Evolutionary conservation across 441 rosid species (phyloP).

Genomic region (Mallotus japonicus): DNA sequence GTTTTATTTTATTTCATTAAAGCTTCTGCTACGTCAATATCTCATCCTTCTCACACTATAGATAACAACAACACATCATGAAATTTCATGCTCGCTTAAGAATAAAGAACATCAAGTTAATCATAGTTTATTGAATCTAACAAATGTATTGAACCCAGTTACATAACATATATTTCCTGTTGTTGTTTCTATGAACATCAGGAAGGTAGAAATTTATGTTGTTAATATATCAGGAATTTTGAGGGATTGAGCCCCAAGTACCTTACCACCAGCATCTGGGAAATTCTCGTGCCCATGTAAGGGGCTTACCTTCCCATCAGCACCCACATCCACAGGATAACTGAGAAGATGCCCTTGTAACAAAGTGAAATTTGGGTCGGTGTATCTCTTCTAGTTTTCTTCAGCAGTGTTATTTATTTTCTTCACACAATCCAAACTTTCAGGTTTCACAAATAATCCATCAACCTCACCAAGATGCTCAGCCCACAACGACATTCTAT

Average conservation of each 20-base stretch:
- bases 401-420: slow-evolving; percentile 55
- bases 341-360: slow-evolving; percentile 83
- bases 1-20: no score
- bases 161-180: no score
- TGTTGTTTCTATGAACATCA: no score
- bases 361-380: slow-evolving; percentile 31
- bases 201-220: slow-evolving; percentile 35
- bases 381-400: slow-evolving; percentile 65
- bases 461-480: slow-evolving; percentile 66
- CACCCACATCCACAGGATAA: slow-evolving; percentile 66
- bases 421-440: slow-evolving; percentile 56
- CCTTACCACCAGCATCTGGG: slow-evolving; percentile 89
- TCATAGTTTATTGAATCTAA: no score
- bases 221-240: slow-evolving; percentile 69
- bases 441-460: slow-evolving; percentile 40
- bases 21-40: no score
- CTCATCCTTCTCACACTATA: no score
- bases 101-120: no score
- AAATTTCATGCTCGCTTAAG: no score
- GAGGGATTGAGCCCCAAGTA: slow-evolving; percentile 57
- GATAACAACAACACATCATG: no score
- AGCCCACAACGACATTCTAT: slow-evolving; percentile 87
- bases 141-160: no score
- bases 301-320: slow-evolving; percentile 55
- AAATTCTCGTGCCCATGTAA: slow-evolving; percentile 57